phyloP scores from a whole-genome alignment of 2,329 filamentous ascomycete genomes.

The Calonectria henricotiae region DNA sequence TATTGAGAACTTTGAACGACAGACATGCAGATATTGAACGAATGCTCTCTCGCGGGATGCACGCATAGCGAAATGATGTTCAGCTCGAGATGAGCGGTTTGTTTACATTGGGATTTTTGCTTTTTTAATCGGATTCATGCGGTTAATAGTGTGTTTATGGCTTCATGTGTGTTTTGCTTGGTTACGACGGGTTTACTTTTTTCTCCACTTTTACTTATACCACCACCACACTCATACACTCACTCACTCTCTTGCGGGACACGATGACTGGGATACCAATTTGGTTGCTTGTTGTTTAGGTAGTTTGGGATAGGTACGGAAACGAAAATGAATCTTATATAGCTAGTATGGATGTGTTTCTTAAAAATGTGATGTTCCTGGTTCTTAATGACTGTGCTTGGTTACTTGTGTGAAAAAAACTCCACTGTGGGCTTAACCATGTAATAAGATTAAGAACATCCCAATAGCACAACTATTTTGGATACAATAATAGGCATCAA shows the following conservation, averaged over 20 bases:
- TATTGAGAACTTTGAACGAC: conserved; percentile 48
- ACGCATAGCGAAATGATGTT: conserved; percentile 51
- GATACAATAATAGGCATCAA: too few relatives aligned
- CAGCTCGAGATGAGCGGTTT: conserved; percentile 51
- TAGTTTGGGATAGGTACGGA: conserved; percentile 37
- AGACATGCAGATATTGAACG: conserved; percentile 48
- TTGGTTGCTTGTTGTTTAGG: conserved; percentile 42
- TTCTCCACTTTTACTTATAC: conserved; percentile 29
- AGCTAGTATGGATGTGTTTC: conserved; percentile 13
- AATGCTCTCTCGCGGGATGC: conserved; percentile 53
- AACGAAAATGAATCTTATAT: conserved; percentile 35
- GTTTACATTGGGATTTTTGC: conserved; percentile 42
- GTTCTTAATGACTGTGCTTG: neutral
- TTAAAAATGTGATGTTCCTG: neutral
- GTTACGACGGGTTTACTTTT: conserved; percentile 21
- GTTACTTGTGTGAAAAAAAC: neutral
- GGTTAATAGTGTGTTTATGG: conserved; percentile 22
- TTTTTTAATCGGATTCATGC: conserved; percentile 41
- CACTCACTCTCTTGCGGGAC: conserved; percentile 37
- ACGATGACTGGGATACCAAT: conserved; percentile 50
- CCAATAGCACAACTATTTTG: too few relatives aligned
- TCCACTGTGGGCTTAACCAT: too few relatives aligned
- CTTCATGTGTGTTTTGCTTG: conserved; percentile 18
- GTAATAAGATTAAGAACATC: too few relatives aligned
- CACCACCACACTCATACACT: conserved; percentile 34